A percentile compares a stretch with the other conserved stretches of the same genome.
phyloP scores from a whole-genome alignment of 1,284 basidiomycete genomes.

The Peniophora sp. region DNA sequence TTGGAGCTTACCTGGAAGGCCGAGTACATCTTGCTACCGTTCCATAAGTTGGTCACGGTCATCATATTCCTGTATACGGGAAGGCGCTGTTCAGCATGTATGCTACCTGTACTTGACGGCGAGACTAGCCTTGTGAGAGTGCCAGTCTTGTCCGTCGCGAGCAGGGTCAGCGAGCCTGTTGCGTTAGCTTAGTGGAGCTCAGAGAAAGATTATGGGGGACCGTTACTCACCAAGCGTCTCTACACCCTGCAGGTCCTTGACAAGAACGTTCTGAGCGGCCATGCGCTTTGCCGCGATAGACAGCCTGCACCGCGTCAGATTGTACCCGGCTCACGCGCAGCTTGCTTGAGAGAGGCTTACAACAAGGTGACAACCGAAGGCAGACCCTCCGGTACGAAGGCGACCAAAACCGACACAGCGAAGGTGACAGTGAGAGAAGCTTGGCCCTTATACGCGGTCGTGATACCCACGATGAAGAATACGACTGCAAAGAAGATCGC shows the following conservation, averaged over 20 bases:
- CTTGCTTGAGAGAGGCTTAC: constrained; percentile 16
- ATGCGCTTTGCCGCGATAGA: constrained; percentile 69
- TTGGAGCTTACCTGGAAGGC: constrained; percentile 42
- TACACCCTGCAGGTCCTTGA: constrained; percentile 63
- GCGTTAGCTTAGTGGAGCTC: neutral
- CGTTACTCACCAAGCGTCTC: constrained; percentile 54
- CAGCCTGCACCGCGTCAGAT: constrained; percentile 22
- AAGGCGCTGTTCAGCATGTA: too few relatives aligned
- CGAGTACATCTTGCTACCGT: constrained; percentile 48
- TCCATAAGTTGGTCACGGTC: constrained; percentile 58
- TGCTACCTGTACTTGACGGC: too few relatives aligned
- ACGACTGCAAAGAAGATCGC: constrained; percentile 55
- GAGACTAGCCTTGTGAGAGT: constrained; percentile 50
- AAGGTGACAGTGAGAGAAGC: constrained; percentile 56
- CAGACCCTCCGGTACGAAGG: constrained; percentile 63
- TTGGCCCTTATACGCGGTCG: constrained; percentile 57
- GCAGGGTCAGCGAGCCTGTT: constrained; percentile 39
- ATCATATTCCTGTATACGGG: neutral
- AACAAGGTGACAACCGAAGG: constrained; percentile 66
- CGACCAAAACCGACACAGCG: constrained; percentile 65
- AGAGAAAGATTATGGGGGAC: too few relatives aligned
- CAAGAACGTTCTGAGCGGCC: constrained; percentile 64
- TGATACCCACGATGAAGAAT: constrained; percentile 60
- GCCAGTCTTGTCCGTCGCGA: constrained; percentile 72
- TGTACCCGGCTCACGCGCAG: too few relatives aligned